Base-by-base conservation (phyloP, 1,139 yeast species). In the Candida sp. region DNA sequence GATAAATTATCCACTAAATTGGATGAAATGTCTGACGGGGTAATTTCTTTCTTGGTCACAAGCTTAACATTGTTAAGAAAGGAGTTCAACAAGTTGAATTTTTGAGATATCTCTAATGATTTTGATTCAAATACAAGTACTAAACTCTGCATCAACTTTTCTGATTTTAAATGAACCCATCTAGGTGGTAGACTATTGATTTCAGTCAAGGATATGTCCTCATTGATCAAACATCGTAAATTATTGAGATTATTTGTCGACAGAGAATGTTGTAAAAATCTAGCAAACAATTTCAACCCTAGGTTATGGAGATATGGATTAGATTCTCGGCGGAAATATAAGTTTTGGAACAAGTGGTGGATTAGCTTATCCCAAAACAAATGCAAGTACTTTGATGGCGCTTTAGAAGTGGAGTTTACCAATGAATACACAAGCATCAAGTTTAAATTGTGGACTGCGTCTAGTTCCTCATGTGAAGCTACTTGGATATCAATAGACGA, bases 301-400 rank as follows among this genome's bases (percentile, higher is more conserved):
- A 63, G 53, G 22, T 55, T 59, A 45, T 64, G 59, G 63, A 59
- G 51, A 39, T 53, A 55, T 1, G 51, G 43, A 35, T 45, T 57
- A n/a, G 63, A 56, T 22, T 52, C 59, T 40, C 60, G 60, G 36
- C 57, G 61, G 53, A 72, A 70, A 41, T 70, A 70, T 47, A 72
- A 66, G 36, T 53, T 59, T 12, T 55, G 36, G 32, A 73, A 49
- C 0, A 66, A 55, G 1, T 71, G 70, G 38, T 60, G 67, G 21
- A 73, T 49, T 2, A 73, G 53, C 39, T 58, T 63, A 43, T 70
- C 76, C 77, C 77, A 73, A 37, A 66, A 63, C 5, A 68, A 49
- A 39, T 63, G 64, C 33, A 68, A 49, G 44, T 62, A 58, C 41
- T 63, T 64, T 30, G 51, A 40, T 3, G 56, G 50, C n/a, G 50